A percentile compares a stretch with the other conserved stretches of the same genome.
Conservation (phyloP, 352 stramenopile species). For the Hyaloperonospora arabidopsidis region DNA sequence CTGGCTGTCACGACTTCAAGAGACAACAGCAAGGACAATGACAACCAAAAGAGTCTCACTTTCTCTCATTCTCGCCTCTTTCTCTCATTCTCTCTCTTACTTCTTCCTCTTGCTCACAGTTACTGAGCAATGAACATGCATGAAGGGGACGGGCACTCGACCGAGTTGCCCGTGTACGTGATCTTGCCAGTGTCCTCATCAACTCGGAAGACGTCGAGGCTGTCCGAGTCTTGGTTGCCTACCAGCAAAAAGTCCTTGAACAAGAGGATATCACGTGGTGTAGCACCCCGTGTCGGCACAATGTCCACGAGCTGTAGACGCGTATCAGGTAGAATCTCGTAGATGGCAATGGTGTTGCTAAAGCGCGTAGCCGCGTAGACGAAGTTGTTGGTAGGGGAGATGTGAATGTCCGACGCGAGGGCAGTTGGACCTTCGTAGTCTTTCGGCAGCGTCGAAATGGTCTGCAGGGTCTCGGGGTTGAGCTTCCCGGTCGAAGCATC, state of each 20-base stretch:
- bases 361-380: conserved; percentile 60
- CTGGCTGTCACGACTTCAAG: too few relatives aligned
- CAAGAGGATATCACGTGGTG: conserved; percentile 47
- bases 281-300: conserved; percentile 40
- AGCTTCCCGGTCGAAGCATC: conserved; percentile 39
- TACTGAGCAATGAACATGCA: conserved; percentile 35
- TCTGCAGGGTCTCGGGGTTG: conserved; percentile 38
- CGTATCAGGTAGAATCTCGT: conserved; percentile 36
- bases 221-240: conserved; percentile 56
- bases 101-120: conserved; percentile 2
- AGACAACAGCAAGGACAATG: too few relatives aligned
- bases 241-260: conserved; percentile 52
- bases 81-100: neutral
- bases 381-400: conserved; percentile 44
- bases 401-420: conserved; percentile 46
- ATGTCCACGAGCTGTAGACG: conserved; percentile 43
- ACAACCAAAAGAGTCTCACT: too few relatives aligned
- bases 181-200: conserved; percentile 38
- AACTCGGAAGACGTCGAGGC: conserved; percentile 49
- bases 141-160: conserved; percentile 43
- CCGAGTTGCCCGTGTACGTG: conserved; percentile 38
- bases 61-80: too few relatives aligned
- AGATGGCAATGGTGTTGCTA: conserved; percentile 58
- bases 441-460: conserved; percentile 52
- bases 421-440: conserved; percentile 29